Base-by-base conservation (phyloP, 768 basidiomycete species). In the Grammothele lineata region DNA sequence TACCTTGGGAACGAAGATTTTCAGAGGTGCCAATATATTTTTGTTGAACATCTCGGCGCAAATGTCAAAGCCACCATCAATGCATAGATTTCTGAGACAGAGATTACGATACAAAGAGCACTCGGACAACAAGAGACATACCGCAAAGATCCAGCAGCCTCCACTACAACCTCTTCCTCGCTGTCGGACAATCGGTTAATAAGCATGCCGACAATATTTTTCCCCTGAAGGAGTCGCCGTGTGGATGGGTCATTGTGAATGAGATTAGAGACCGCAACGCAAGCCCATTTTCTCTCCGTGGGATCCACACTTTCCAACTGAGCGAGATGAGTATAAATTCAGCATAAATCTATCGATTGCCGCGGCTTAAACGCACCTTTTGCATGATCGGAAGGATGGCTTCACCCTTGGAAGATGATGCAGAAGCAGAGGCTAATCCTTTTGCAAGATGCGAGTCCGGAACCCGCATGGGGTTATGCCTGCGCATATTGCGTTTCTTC, bases 41-140 rank as follows among this genome's bases (percentile, higher is more conserved):
- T 96, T 96, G 66, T 97, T 96, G 69, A 86, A 94, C 90, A 97
- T 94, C 66, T 96, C 92, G 1, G 87, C 91, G 58, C 93, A 94
- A 38, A 96, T 87, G 54, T 96, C 92, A 61, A 90, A 88, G 42
- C 94, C 94, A 14, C 93, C 94, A 61, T 97, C 94, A 59, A 97
- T 85, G 59, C 91, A 92, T 12, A 97, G 67, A 69, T 96, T 97
- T 52, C 93, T 96, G 58, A 30, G 14, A 30, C n/a, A n/a, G n/a
- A n/a, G n/a, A n/a, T n/a, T n/a, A n/a, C n/a, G n/a, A n/a, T n/a
- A n/a, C n/a, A n/a, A n/a, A n/a, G n/a, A n/a, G n/a, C n/a, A n/a
- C n/a, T n/a, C n/a, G n/a, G n/a, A n/a, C n/a, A n/a, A n/a, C n/a
- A n/a, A n/a, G n/a, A 17, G 37, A 25, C 40, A 14, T 37, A 92